Evolutionary conservation across 768 basidiomycete genomes (phyloP), one percentile per base, ranked within the genome.

Genomic region (Agaricus blazei): DNA sequence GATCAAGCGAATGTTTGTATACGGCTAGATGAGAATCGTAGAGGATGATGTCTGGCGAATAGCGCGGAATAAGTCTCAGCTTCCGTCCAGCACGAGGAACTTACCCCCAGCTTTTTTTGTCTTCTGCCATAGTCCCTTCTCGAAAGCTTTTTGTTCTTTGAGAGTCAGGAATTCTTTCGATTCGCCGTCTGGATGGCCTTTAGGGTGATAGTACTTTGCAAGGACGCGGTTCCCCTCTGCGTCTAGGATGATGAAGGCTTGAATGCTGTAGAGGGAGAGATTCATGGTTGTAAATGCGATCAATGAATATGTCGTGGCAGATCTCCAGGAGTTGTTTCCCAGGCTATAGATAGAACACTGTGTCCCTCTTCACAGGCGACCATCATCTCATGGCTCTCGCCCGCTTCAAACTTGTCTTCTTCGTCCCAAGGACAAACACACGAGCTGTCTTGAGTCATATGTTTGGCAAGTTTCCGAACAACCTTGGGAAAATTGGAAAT

Each of bases 61-160:
- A 29, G 23, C 9, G 4, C 15, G 11, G 49, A 3, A 12, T 51
- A 9, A 36, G 36, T 24, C 15, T 14, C 26, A 40, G 23, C 3
- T 38, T 37, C 45, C 9, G 11, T 38, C 1, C 1, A 14, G 28
- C 12, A 28, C 2, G 23, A 38, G 15, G 23, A 28, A 9, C 78
- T 67, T 70, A 96, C 95, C 92, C 72, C 90, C 90, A 11, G 90
- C 78, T 67, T 95, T 92, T 73, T 93, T 93, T 0, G 96, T 97
- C 74, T 99, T 99, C 63, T 91, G 87, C 81, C 86, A 96, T 34
- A 98, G 75, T 0, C 89, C 89, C 75, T 97, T 96, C 76, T 99
- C 97, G 67, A 98, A 98, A 8, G 86, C 82, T 51, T 90, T 87
- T 68, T 97, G 96, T 65, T 99, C 96, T 70, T 98, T 98, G 62